Base-by-base conservation (phyloP, 1,284 basidiomycete genomes). In the Agroathelia rolfsii region DNA sequence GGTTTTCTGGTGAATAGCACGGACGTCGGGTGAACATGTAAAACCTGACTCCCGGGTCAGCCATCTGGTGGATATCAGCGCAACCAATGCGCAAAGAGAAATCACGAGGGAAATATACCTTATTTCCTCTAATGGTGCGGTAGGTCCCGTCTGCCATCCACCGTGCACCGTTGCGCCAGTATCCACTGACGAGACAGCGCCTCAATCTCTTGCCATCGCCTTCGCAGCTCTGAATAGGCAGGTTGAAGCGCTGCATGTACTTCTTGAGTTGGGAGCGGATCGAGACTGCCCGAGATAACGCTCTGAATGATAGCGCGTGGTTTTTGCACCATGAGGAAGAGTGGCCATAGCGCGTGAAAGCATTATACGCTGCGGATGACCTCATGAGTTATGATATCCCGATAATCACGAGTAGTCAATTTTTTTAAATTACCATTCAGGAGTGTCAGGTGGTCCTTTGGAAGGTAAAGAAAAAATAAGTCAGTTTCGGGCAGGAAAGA, bases 331-430 rank as follows among this genome's bases (percentile, higher is more conserved):
- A 98, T 6, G 76, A 73, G 1, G 83, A 80, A 2, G 84, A 81
- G 19, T 69, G 71, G 0, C 93, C 94, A 45, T 84, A 83, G 47
- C 68, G 72, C 14, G 72, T 68, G 55, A 98, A 99, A 1, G 87
- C 89, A 46, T 95, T 94, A 60, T 90, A 98, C 3, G 78, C 89
- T 90, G 46, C n/a, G n/a, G n/a, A n/a, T n/a, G n/a, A n/a, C n/a
- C n/a, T 3, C 21, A 21, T 27, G 7, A 25, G 27, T 20, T 36
- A 47, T 12, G 49, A 35, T 20, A 20, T 20, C 10, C 13, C 11
- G 18, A 22, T 29, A 20, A 15, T 19, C 19, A 30, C 28, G 24
- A 33, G 30, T 16, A 41, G 30, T 37, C 17, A 33, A 12, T 35
- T 38, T 25, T 7, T 20, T 40, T 7, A 40, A 26, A 19, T 18